These are phyloP conservation scores for Gossypium stocksii DNA, from an alignment of 345 rosid genomes.

Conservation along the genomic window DNA sequence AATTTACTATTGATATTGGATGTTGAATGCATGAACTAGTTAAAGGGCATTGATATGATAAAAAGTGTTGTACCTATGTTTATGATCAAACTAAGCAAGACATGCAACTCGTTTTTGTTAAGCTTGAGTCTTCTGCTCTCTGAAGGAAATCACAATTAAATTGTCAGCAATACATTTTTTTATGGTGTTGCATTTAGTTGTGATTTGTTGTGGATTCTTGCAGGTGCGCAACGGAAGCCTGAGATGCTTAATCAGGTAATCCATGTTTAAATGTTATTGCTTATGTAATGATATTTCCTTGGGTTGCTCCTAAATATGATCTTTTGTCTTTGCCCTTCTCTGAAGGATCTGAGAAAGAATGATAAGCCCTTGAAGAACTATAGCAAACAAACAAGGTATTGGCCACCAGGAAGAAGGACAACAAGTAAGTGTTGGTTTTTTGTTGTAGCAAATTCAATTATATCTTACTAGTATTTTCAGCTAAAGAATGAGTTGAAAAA, in stretches of 20 bases:
- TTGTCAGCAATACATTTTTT: not conserved
- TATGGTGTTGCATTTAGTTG: not conserved
- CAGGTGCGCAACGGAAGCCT: slow-evolving; percentile 61
- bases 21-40: not conserved
- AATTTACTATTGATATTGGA: not conserved
- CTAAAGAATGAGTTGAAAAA: not conserved
- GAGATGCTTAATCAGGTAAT: slow-evolving; percentile 51
- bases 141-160: not conserved
- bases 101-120: not conserved
- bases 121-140: not conserved
- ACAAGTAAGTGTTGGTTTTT: slow-evolving; percentile 48
- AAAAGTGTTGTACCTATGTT: not conserved
- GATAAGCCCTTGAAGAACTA: slow-evolving; percentile 39
- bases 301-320: not conserved
- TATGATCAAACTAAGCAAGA: not conserved
- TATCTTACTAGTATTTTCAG: not conserved
- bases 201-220: not conserved
- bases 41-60: not conserved
- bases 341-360: slow-evolving; percentile 48
- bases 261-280: not conserved
- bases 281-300: not conserved
- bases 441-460: not conserved
- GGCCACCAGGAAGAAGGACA: slow-evolving; percentile 67
- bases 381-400: slow-evolving; percentile 51
- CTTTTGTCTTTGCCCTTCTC: not conserved